Evolutionary conservation across 176 grass and related monocot genomes (phyloP), one percentile per base, ranked within the genome.

Genomic region (Pontederia crassipes): DNA sequence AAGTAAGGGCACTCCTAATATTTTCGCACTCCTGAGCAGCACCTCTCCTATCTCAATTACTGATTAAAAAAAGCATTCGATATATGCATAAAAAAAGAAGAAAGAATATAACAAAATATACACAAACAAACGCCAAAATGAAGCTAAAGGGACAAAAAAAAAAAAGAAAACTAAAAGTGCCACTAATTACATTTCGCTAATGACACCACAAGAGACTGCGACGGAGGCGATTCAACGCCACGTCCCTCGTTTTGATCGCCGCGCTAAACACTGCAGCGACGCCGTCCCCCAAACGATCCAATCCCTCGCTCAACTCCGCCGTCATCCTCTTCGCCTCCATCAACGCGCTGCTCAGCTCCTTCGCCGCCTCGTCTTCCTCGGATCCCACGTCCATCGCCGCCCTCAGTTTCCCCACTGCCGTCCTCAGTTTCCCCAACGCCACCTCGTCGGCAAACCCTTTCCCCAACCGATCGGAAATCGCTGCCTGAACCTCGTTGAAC

Each of bases 241-340:
- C 80, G 83, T 81, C 74, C 54, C 86, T 84, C 66, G 79, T 75
- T 20, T 51, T 47, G 65, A 89, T 70, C 65, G 80, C 86, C 48
- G 82, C 80, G 28, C 75, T 77, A 74, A 86, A 95, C 71, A 86
- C 75, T 58, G 61, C 69, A 80, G 81, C 69, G 3, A 89, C 71
- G 83, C 80, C 75, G 55, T 70, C 68, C 0, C 75, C 76, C 52
- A 95, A 51, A 17, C 67, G 68, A 58, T 89, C 80, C 65, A 89
- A 60, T 26, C 52, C 63, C 57, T 60, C 65, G 54, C 77, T 71
- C 65, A 87, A 66, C 58, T 89, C 86, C 67, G 79, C 86, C 71
- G 82, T 78, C 45, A 48, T 63, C 49, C 9, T 72, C 77, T 77
- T 82, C 80, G 84, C 72, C 59, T 78, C 82, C 46, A 71, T 49